Base-by-base conservation (phyloP, 148 eudicot genomes). In the Drosera capensis region DNA sequence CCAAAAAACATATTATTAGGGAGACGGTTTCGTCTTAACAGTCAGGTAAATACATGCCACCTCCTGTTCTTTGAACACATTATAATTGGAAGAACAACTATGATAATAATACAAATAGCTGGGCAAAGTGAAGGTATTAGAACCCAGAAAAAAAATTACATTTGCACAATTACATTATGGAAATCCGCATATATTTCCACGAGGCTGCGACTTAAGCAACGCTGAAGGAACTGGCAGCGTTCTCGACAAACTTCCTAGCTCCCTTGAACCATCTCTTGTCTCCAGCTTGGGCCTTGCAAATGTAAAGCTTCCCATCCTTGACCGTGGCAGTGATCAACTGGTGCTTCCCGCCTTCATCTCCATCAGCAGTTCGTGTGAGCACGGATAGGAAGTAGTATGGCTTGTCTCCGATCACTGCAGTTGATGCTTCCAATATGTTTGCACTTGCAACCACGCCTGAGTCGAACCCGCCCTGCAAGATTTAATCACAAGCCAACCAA, bases 241-340 rank as follows among this genome's bases (percentile, higher is more conserved):
- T 77, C 73, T 92, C 99, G 2, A 92, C 94, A 14, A 69, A 85
- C 66, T 63, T 92, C 45, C 49, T 76, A 11, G 94, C 94, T 25
- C 99, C 95, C 59, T 92, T 92, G 66, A 92, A 92, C 99, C 99
- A 92, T 78, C 99, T 78, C 77, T 92, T 85, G 77, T 92, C 95
- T 6, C 99, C 99, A 1, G 99, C 99, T 54, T 92, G 95, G 20
- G 99, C 94, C 73, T 92, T 92, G 90, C 95, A 92, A 19, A 92
- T 81, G 72, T 80, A 84, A 12, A 90, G 85, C 70, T 90, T 82
- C 8, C 94, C 92, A 25, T 66, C 71, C 16, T 67, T 63, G 16
- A 77, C 72, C 0, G 76, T 77, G 36, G 95, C 95, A 1, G 77
- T 60, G 36, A 92, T 92, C 48, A 92, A 51, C 40, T 92, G 99